Evolutionary conservation across 164 flowering plant species (phyloP).

Genomic region (Buxus sempervirens): DNA sequence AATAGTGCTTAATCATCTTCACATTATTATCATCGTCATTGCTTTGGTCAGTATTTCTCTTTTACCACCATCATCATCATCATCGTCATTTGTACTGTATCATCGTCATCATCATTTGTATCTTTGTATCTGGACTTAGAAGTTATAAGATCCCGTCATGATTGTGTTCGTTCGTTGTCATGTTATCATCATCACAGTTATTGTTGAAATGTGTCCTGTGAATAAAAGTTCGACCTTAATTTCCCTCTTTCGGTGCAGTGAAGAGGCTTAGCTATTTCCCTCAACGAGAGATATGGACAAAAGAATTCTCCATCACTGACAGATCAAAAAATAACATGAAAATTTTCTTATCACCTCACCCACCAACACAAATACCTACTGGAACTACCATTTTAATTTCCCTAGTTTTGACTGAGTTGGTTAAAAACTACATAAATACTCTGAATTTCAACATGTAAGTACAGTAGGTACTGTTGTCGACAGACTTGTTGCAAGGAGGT

Average conservation of each 20-base stretch:
- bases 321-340: too few species aligned
- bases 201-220: slow-evolving; percentile 10
- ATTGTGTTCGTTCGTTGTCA: neutral
- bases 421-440: too few species aligned
- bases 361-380: neutral
- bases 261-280: neutral
- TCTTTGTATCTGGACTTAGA: neutral
- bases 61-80: too few species aligned
- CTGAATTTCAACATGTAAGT: too few species aligned
- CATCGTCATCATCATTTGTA: neutral
- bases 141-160: neutral
- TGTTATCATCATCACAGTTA: slow-evolving; percentile 8
- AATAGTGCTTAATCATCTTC: neutral
- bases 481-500: too few species aligned
- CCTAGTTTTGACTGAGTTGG: too few species aligned
- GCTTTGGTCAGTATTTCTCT: too few species aligned
- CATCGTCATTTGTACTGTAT: neutral
- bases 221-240: neutral
- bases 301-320: neutral
- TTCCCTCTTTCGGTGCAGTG: neutral
- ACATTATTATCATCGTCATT: too few species aligned
- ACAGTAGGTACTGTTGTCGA: too few species aligned
- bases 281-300: slow-evolving; percentile 8
- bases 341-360: too few species aligned
- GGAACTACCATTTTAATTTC: too few species aligned